Base-by-base conservation (phyloP, 2,329 filamentous ascomycete genomes). In the Xylariaceae sp. region DNA sequence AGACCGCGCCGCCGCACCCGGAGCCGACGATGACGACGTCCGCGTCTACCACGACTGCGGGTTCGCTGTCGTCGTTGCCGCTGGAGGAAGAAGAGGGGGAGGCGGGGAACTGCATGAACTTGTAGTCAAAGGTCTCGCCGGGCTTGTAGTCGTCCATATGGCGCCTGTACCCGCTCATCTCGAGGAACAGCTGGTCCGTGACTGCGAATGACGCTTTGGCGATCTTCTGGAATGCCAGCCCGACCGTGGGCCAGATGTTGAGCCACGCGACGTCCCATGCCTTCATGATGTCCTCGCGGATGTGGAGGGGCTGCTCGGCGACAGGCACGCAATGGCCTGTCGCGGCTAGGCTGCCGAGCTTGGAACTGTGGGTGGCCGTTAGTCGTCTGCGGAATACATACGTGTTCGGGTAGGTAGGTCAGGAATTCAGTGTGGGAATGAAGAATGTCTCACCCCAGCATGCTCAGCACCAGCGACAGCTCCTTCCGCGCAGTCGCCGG, bases 21-120 rank as follows among this genome's bases (percentile, higher is more conserved):
- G 80, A 85, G 1, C 85, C 85, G 7, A 89, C 72, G 39, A 89
- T 75, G 13, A 88, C 73, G 0, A 87, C 80, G 61, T 96, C 91
- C 0, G 86, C 84, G 40, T 89, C 79, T 30, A 94, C 67, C 3
- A 73, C 72, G 48, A 82, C 79, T 0, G 78, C 69, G 4, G 70
- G 48, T 4, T 56, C 50, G n/a, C 52, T 49, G 6, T 26, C 22
- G 22, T 26, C 22, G 11, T 11, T 11, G 22, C 22, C 11, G 22
- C 22, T 26, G 22, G 22, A 26, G 22, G 22, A n/a, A n/a, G n/a
- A n/a, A n/a, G n/a, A n/a, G n/a, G n/a, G n/a, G n/a, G n/a, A n/a
- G 4, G 57, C 60, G 2, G 58, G 62, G 50, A 84, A 69, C 55
- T 86, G 80, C 34, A 85, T 56, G 52, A 87, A 87, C 1, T 70